Conservation (phyloP, 2,329 filamentous ascomycete genomes). For the Aspergillus bombycis region DNA sequence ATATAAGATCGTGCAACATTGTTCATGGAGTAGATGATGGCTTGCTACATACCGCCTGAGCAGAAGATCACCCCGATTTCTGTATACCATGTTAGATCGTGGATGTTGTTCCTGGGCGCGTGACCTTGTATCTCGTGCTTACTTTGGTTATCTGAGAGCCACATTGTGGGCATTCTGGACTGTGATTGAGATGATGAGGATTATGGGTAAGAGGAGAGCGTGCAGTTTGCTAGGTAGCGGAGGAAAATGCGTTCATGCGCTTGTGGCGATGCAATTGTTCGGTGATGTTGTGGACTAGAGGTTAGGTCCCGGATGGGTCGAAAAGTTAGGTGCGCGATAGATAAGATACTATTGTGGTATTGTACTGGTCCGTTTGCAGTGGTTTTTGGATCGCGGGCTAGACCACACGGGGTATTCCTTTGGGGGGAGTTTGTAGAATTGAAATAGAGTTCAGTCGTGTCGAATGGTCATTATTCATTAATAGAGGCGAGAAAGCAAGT, state of each 20-base stretch:
- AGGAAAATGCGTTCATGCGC: not conserved
- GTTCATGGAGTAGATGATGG: not conserved
- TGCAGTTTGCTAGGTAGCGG: not conserved
- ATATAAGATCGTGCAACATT: slow-evolving; percentile 14
- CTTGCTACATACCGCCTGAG: slow-evolving; percentile 77
- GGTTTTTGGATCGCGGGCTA: not conserved
- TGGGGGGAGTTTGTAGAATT: not conserved
- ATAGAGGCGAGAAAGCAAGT: not conserved
- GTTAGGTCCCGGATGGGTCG: not conserved
- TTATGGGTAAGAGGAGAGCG: not conserved
- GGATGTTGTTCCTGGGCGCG: slow-evolving; percentile 19
- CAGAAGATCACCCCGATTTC: slow-evolving; percentile 98
- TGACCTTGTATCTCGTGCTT: slow-evolving; percentile 40
- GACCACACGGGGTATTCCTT: not conserved
- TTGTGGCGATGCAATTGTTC: not conserved
- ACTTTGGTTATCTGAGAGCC: slow-evolving; percentile 96
- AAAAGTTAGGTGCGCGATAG: slow-evolving; percentile 1
- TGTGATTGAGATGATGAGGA: not conserved
- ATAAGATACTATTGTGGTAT: not conserved
- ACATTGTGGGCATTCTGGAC: slow-evolving; percentile 80
- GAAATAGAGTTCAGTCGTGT: not conserved
- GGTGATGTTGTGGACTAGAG: not conserved
- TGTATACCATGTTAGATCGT: slow-evolving; percentile 45
- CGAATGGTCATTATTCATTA: not conserved
- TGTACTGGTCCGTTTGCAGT: not conserved